Evolutionary conservation across 495 filamentous ascomycete species (phyloP).

Genomic region (Xylaria flabelliformis): DNA sequence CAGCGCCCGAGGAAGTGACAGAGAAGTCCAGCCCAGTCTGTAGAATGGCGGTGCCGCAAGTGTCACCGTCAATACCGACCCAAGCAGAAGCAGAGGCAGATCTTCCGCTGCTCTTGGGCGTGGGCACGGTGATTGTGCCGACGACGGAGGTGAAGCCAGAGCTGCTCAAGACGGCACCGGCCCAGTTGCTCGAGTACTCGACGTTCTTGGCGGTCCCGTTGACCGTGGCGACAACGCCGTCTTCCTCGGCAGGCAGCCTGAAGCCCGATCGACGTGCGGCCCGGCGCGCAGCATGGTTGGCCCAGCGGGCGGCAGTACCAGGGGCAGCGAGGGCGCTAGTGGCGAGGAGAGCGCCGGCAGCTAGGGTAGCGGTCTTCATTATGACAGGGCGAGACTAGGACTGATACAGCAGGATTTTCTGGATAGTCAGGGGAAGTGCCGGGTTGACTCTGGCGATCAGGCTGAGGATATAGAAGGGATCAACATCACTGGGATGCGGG

Average conservation of each 20-base stretch:
- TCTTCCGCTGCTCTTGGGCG: conserved; percentile 49
- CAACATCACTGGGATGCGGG: conserved; percentile 2
- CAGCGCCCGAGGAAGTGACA: conserved; percentile 38
- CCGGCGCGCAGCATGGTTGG: conserved; percentile 19
- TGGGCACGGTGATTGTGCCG: conserved; percentile 62
- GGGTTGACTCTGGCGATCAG: background rate
- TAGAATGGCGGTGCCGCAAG: conserved; percentile 63
- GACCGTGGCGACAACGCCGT: conserved; percentile 7
- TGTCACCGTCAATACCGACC: conserved; percentile 69
- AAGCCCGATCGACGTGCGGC: conserved; percentile 11
- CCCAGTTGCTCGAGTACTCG: conserved; percentile 65
- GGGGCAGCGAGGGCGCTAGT: conserved; percentile 22
- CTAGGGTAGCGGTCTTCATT: conserved; percentile 25
- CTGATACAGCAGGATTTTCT: conserved; percentile 1
- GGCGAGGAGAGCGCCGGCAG: conserved; percentile 24
- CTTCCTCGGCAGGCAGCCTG: conserved; percentile 12
- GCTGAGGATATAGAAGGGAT: conserved; percentile 19
- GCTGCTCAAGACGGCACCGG: conserved; percentile 60
- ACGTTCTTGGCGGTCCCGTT: conserved; percentile 37
- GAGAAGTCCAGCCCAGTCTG: conserved; percentile 68
- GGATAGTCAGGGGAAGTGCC: conserved; percentile 4
- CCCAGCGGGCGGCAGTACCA: conserved; percentile 25
- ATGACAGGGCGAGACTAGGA: background rate
- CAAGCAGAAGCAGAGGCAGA: conserved; percentile 60
- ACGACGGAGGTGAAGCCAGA: conserved; percentile 60